phyloP scores from a whole-genome alignment of 2,329 filamentous ascomycete species.

The Exophiala viscosa region DNA sequence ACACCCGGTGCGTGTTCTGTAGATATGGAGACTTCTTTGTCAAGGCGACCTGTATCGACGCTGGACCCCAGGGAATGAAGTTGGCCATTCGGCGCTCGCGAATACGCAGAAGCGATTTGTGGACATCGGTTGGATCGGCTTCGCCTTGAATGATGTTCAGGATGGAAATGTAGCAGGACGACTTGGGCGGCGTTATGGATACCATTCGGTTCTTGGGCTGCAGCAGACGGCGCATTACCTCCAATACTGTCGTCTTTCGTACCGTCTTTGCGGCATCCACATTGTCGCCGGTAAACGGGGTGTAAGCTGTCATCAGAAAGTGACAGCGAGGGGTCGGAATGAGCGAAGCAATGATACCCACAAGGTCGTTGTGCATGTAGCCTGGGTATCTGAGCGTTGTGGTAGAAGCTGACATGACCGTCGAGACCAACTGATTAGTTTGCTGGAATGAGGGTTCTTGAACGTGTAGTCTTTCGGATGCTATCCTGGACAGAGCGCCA shows the following conservation, averaged over 20 bases:
- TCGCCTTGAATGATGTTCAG: conserved; percentile 99
- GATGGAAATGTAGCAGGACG: conserved; percentile 98
- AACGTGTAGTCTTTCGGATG: conserved; percentile 88
- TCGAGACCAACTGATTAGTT: conserved; percentile 94
- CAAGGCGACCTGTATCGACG: conserved; percentile 93
- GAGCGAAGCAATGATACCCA: conserved; percentile 90
- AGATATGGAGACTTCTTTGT: conserved; percentile 97
- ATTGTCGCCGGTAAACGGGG: conserved; percentile 92
- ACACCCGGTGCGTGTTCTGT: conserved; percentile 88
- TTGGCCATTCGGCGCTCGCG: conserved; percentile 88
- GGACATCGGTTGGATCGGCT: conserved; percentile 93
- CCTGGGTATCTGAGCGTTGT: conserved; percentile 95
- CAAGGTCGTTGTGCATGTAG: conserved; percentile 99
- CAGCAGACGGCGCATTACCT: conserved; percentile 91
- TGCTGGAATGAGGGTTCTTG: conserved; percentile 95
- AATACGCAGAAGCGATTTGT: conserved; percentile 95
- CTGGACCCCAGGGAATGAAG: conserved; percentile 97
- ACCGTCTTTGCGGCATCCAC: conserved; percentile 97
- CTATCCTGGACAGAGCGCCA: conserved; percentile 86
- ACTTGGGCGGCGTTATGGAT: conserved; percentile 89
- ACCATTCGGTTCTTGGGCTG: conserved; percentile 99
- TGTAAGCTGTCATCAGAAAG: conserved; percentile 98
- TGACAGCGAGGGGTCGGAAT: conserved; percentile 96
- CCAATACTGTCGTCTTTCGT: conserved; percentile 93
- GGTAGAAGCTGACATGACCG: conserved; percentile 97